Conservation (phyloP, 768 basidiomycete species). For the Ephemerocybe angulata region DNA sequence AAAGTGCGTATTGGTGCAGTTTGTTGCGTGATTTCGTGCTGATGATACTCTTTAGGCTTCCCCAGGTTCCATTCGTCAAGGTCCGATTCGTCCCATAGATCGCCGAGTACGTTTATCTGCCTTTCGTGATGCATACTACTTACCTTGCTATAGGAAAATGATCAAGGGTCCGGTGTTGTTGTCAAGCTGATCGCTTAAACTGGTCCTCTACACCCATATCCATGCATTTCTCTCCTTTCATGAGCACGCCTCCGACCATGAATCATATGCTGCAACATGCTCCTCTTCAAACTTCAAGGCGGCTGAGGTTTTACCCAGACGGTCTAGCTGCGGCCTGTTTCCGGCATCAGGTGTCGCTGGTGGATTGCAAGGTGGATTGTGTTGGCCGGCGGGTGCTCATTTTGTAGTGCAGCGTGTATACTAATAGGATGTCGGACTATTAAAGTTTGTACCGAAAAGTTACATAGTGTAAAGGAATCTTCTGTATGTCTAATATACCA, state of each 20-base stretch:
- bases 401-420: no score
- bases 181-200: conserved; percentile 86
- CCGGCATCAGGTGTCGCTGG: no score
- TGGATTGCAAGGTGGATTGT: no score
- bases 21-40: background rate
- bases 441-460: no score
- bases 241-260: conserved; percentile 24
- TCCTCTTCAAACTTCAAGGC: no score
- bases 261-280: no score
- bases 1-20: conserved; percentile 45
- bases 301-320: no score
- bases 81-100: conserved; percentile 89
- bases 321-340: no score
- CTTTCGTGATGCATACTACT: background rate
- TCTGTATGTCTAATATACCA: no score
- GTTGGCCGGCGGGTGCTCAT: no score
- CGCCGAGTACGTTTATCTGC: conserved; percentile 62
- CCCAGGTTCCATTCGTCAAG: conserved; percentile 92
- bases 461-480: no score
- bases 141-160: conserved; percentile 43
- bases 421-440: no score
- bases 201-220: conserved; percentile 21
- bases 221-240: conserved; percentile 22
- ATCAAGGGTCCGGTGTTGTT: conserved; percentile 94
- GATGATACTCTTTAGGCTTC: conserved; percentile 49